These are phyloP conservation scores for Hepatocystis sp. DNA, from an alignment of 169 alveolate species.

Conservation along the genomic window DNA sequence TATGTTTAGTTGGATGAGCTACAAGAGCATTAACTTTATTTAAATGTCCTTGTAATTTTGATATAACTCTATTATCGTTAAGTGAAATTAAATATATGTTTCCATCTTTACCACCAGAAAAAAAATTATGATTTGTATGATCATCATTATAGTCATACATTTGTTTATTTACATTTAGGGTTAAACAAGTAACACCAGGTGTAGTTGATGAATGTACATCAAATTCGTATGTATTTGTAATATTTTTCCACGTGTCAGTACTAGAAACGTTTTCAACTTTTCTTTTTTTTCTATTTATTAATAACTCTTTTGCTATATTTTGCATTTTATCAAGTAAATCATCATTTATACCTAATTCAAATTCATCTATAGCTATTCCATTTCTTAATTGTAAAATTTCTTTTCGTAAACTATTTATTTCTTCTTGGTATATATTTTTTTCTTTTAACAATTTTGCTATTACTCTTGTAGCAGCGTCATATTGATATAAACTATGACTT, in stretches of 20 bases:
- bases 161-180: conserved; percentile 66
- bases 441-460: conserved; percentile 96
- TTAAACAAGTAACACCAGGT: conserved; percentile 82
- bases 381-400: conserved; percentile 83
- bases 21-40: conserved; percentile 80
- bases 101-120: conserved; percentile 90
- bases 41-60: conserved; percentile 80
- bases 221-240: conserved; percentile 77
- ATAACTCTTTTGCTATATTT: conserved; percentile 79
- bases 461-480: conserved; percentile 99
- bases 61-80: conserved; percentile 71
- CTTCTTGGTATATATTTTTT: conserved; percentile 93
- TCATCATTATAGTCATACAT: conserved; percentile 36
- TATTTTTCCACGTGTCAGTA: conserved; percentile 67
- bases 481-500: conserved; percentile 97
- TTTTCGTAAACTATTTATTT: conserved; percentile 86
- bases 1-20: conserved; percentile 78
- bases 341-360: conserved; percentile 80
- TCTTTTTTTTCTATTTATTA: conserved; percentile 84
- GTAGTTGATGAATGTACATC: conserved; percentile 80
- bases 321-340: conserved; percentile 77
- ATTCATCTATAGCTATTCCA: conserved; percentile 77
- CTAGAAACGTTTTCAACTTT: conserved; percentile 55
- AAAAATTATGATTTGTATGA: conserved; percentile 76
- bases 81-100: conserved; percentile 83